These are phyloP conservation scores for Cladosporium colombiae DNA, from an alignment of 2,329 filamentous ascomycete species.

Conservation along the genomic window DNA sequence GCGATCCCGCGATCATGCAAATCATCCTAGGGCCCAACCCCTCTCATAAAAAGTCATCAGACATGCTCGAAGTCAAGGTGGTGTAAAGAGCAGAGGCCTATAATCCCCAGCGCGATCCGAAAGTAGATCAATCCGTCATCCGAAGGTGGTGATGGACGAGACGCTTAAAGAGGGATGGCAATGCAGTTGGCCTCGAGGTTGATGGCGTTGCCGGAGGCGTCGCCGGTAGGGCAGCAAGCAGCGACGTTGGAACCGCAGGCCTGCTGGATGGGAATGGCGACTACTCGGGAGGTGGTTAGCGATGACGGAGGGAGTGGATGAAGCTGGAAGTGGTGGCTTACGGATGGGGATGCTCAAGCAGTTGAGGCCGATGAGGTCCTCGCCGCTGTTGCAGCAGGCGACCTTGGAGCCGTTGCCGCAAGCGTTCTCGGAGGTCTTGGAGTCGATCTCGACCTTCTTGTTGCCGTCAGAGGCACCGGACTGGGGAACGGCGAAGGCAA, in stretches of 20 bases:
- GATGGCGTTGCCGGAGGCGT: conserved; percentile 11
- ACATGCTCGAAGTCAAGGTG: conserved; percentile 10
- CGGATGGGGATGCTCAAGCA: conserved; percentile 10
- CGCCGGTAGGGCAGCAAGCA: conserved; percentile 16
- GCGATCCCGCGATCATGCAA: neutral
- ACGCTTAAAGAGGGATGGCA: conserved; percentile 18
- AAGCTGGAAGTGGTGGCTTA: neutral
- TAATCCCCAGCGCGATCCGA: conserved; percentile 2
- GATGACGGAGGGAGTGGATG: neutral
- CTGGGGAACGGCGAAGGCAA: conserved; percentile 16
- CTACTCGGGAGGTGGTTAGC: conserved; percentile 4
- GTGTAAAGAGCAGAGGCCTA: conserved; percentile 17
- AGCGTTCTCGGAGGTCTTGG: neutral
- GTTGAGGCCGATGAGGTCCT: conserved; percentile 13
- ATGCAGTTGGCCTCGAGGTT: conserved; percentile 19
- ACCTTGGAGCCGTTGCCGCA: conserved; percentile 14
- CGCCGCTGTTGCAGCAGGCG: conserved; percentile 14
- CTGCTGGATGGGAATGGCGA: conserved; percentile 18
- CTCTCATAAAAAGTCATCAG: conserved; percentile 2
- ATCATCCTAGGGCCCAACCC: conserved; percentile 2
- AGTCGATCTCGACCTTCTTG: conserved; percentile 3
- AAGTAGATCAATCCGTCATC: neutral
- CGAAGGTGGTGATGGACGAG: neutral
- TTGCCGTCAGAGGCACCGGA: neutral
- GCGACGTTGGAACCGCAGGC: conserved; percentile 20